A percentile compares a stretch with the other conserved stretches of the same genome.
These are phyloP conservation scores for Ophiostoma australiae DNA, from an alignment of 2,329 filamentous ascomycete genomes.

Conservation along the genomic window DNA sequence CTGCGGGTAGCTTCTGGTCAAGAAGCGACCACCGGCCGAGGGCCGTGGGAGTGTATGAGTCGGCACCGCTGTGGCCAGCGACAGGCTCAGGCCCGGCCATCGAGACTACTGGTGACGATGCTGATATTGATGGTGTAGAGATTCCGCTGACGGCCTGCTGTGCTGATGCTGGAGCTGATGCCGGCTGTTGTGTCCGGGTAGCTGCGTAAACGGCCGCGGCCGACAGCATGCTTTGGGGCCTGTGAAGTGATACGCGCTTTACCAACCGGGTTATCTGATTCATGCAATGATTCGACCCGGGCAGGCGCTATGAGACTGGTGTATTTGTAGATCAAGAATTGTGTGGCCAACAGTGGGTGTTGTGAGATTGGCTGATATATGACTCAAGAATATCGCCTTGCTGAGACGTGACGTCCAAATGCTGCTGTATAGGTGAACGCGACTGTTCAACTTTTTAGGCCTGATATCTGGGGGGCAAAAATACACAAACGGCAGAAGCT, in stretches of 20 bases:
- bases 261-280: neutral
- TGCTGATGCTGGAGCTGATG: neutral
- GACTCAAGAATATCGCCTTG: neutral
- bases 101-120: neutral
- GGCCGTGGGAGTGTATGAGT: conserved; percentile 59
- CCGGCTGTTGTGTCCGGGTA: conserved; percentile 14
- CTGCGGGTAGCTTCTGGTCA: conserved; percentile 56
- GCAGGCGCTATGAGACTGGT: neutral
- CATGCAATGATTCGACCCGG: neutral
- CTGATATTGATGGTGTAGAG: neutral
- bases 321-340: neutral
- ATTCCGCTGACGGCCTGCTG: conserved; percentile 1
- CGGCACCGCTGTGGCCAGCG: conserved; percentile 1
- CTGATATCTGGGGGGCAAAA: conserved; percentile 1
- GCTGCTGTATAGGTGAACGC: neutral
- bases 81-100: neutral
- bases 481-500: neutral
- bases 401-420: neutral
- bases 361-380: neutral
- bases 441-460: neutral
- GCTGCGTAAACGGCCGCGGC: conserved; percentile 23
- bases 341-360: neutral
- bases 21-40: conserved; percentile 80
- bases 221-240: conserved; percentile 21
- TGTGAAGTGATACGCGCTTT: neutral